Base-by-base conservation (phyloP, 2,329 filamentous ascomycete species). In the Lomentospora prolificans region DNA sequence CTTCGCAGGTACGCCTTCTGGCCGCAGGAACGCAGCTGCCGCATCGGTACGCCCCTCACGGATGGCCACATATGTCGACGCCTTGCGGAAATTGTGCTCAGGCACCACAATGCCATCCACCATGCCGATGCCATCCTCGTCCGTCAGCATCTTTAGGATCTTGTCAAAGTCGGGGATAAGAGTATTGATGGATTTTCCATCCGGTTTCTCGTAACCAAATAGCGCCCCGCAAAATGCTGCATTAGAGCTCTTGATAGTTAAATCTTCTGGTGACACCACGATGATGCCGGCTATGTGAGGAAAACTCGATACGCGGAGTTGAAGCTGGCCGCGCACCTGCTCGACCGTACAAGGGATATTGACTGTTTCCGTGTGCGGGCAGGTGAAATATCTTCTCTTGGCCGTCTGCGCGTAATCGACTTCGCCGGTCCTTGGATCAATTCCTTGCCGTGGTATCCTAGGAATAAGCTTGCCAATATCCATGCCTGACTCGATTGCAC, bases 241-340 rank as follows among this genome's bases (percentile, higher is more conserved):
- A 68, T 99, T 99, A 7, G 91, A 94, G 71, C 91, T 96, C 66
- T 88, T 88, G 63, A 99, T 87, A 52, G 82, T 81, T 60, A 97
- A 77, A 0, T 80, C 84, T 28, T 83, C 74, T 1, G 92, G 86
- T n/a, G 88, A 86, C 10, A 99, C 77, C 7, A 99, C 91, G 65
- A 99, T 85, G 64, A 99, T 96, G 51, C 94, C 94, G 56, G 94
- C 94, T 70, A 99, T 96, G 66, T 99, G 92, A 14, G 94, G 94
- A 61, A 96, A 95, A 66, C 90, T 96, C 14, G 92, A 96, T 46
- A 99, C 81, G 53, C 89, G 84, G 60, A 99, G 79, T 61, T 89
- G 84, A 17, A 82, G 79, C 61, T 85, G 77, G 44, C 81, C 84
- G 31, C 82, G 79, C 2, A 89, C 74, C 64, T 88, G 86, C 58